Evolutionary conservation across 2,329 filamentous ascomycete genomes (phyloP).

Genomic region (Fusarium brachygibbosum): DNA sequence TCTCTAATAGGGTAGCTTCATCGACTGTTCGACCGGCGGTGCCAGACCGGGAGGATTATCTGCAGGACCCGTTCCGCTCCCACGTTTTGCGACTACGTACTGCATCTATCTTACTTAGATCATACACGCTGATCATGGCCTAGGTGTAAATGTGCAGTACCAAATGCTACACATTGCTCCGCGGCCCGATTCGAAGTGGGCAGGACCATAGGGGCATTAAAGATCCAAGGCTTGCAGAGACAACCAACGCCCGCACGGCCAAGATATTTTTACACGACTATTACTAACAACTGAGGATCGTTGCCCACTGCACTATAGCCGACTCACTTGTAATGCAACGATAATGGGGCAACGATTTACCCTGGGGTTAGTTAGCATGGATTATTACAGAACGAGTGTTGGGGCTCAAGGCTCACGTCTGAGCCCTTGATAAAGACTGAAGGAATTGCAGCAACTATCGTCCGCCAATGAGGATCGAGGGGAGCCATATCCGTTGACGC

Average conservation of each 20-base stretch:
- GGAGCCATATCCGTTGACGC: slow-evolving; percentile 3
- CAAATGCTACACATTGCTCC: slow-evolving; percentile 37
- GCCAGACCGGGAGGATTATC: slow-evolving; percentile 26
- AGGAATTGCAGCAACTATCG: not conserved
- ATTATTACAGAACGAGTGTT: slow-evolving; percentile 12
- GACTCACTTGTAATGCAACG: slow-evolving; percentile 26
- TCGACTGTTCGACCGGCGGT: slow-evolving; percentile 23
- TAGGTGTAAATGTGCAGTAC: not conserved
- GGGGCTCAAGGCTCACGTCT: slow-evolving; percentile 31
- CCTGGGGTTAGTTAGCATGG: slow-evolving; percentile 25
- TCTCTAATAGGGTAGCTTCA: slow-evolving; percentile 44
- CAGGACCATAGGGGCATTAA: not conserved
- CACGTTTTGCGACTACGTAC: slow-evolving; percentile 43
- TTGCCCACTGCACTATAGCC: slow-evolving; percentile 19
- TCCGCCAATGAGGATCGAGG: slow-evolving; percentile 28
- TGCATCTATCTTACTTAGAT: not conserved
- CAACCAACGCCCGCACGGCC: slow-evolving; percentile 16
- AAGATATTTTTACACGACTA: slow-evolving; percentile 23
- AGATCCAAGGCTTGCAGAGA: not conserved
- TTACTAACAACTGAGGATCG: slow-evolving; percentile 33
- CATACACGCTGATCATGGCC: slow-evolving; percentile 22
- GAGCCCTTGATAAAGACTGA: slow-evolving; percentile 23
- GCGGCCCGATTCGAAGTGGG: slow-evolving; percentile 45
- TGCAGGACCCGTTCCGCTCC: slow-evolving; percentile 32
- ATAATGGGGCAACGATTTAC: slow-evolving; percentile 33